phyloP scores from a whole-genome alignment of 345 rosid genomes.

The Salix suchowensis region DNA sequence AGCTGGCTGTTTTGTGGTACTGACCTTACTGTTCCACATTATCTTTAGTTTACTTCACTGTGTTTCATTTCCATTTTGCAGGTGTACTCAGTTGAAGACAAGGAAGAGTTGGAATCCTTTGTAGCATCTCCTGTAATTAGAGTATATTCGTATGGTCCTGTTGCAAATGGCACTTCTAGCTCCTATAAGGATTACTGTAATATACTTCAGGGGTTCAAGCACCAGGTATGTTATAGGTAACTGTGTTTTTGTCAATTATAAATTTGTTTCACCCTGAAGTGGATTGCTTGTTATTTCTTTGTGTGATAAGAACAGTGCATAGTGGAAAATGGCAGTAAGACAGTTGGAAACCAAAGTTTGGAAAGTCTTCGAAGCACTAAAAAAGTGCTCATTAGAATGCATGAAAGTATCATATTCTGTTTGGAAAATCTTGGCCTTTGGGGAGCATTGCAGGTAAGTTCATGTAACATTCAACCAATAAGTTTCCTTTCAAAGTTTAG shows the following conservation, averaged over 20 bases:
- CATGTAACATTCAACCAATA: constrained; percentile 8
- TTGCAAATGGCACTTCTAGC: constrained; percentile 26
- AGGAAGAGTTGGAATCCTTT: constrained; percentile 53
- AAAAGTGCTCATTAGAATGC: constrained; percentile 52
- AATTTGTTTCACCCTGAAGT: constrained; percentile 17
- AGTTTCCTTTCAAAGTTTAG: constrained; percentile 2
- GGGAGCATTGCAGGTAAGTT: constrained; percentile 74
- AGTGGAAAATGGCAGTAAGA: constrained; percentile 43
- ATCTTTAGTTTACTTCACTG: background rate
- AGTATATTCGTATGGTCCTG: constrained; percentile 57
- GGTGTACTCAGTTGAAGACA: constrained; percentile 76
- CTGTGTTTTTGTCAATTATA: constrained; percentile 5
- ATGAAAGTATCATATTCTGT: constrained; percentile 60
- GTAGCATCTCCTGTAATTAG: constrained; percentile 67
- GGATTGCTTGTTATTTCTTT: constrained; percentile 20
- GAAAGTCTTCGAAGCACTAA: constrained; percentile 47
- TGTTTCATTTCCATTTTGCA: constrained; percentile 18
- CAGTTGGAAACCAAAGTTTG: constrained; percentile 40
- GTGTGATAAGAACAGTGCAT: constrained; percentile 56
- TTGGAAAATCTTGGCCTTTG: constrained; percentile 71
- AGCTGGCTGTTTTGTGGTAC: background rate
- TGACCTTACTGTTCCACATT: constrained; percentile 1
- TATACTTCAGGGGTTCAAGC: constrained; percentile 53
- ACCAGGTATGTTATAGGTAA: constrained; percentile 40
- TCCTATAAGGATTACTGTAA: constrained; percentile 19